These are phyloP conservation scores for Debaryomyces sp. DNA, from an alignment of 1,139 yeast species.

Conservation along the genomic window DNA sequence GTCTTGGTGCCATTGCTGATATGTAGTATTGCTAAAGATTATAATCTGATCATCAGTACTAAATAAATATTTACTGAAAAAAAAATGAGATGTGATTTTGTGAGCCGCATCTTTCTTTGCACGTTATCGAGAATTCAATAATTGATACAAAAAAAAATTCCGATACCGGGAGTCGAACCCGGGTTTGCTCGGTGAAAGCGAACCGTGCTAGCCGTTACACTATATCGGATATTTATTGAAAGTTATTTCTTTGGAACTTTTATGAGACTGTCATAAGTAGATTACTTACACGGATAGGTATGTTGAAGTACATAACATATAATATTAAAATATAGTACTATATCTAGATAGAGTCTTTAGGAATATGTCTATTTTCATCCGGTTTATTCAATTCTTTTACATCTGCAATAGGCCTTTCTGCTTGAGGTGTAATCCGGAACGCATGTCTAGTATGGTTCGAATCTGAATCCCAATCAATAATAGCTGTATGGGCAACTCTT, in stretches of 20 bases:
- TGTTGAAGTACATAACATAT: too few species aligned
- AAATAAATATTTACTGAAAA: background rate
- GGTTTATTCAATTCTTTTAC: slow-evolving; percentile 29
- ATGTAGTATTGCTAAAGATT: background rate
- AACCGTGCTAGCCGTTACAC: slow-evolving; percentile 85
- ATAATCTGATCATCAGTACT: background rate
- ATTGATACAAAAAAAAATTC: slow-evolving; percentile 42
- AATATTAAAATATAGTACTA: background rate
- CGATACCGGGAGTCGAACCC: slow-evolving; percentile 86
- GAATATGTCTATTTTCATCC: slow-evolving; percentile 2
- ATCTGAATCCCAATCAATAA: slow-evolving; percentile 46
- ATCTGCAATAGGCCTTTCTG: slow-evolving; percentile 47
- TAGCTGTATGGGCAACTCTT: slow-evolving; percentile 46
- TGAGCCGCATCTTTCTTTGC: background rate
- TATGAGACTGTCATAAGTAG: background rate
- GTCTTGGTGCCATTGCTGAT: slow-evolving; percentile 53
- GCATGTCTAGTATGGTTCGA: slow-evolving; percentile 40
- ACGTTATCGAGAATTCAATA: slow-evolving; percentile 1
- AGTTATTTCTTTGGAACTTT: background rate
- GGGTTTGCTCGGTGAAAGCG: slow-evolving; percentile 83
- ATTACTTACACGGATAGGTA: too few species aligned
- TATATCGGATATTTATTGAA: slow-evolving; percentile 53
- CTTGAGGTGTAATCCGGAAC: slow-evolving; percentile 49
- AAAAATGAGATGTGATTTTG: slow-evolving; percentile 5
- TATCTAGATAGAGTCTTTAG: background rate